Conservation (phyloP, 2,329 filamentous ascomycete species). For the Fusarium newnesense region DNA sequence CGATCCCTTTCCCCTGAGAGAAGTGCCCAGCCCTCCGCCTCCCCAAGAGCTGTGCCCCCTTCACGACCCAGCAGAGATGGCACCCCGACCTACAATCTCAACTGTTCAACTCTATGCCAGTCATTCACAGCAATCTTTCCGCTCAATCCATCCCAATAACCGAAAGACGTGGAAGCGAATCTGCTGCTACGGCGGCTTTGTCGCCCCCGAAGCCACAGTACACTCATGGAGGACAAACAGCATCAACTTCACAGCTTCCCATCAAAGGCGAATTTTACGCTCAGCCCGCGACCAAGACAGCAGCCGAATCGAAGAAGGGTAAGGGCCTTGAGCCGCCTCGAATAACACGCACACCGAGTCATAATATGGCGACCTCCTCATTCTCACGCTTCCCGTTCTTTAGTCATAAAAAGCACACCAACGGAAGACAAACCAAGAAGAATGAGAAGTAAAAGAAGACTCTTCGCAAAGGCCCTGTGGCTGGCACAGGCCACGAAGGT, state of each 20-base stretch:
- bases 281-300: conserved; percentile 12
- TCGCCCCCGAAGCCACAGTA: conserved; percentile 50
- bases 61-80: conserved; percentile 75
- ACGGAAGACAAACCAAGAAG: conserved; percentile 61
- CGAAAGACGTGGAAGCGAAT: conserved; percentile 59
- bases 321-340: conserved; percentile 33
- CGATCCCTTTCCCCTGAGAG: conserved; percentile 49
- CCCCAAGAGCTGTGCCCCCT: conserved; percentile 58
- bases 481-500: conserved; percentile 94
- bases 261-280: conserved; percentile 32
- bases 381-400: conserved; percentile 83
- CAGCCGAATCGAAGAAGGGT: conserved; percentile 34
- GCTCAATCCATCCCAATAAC: conserved; percentile 56
- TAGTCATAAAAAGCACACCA: conserved; percentile 72
- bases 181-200: conserved; percentile 45
- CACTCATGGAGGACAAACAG: conserved; percentile 44
- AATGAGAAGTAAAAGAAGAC: conserved; percentile 54
- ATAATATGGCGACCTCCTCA: conserved; percentile 63
- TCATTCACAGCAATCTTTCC: conserved; percentile 72
- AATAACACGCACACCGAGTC: conserved; percentile 60
- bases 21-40: conserved; percentile 40
- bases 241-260: conserved; percentile 48
- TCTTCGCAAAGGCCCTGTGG: conserved; percentile 79
- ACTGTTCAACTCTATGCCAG: conserved; percentile 59
- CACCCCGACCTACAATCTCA: conserved; percentile 69